Evolutionary conservation across 805 yeast genomes (phyloP), one percentile per base, ranked within the genome.

Genomic region (Lipomyces starkeyi): DNA sequence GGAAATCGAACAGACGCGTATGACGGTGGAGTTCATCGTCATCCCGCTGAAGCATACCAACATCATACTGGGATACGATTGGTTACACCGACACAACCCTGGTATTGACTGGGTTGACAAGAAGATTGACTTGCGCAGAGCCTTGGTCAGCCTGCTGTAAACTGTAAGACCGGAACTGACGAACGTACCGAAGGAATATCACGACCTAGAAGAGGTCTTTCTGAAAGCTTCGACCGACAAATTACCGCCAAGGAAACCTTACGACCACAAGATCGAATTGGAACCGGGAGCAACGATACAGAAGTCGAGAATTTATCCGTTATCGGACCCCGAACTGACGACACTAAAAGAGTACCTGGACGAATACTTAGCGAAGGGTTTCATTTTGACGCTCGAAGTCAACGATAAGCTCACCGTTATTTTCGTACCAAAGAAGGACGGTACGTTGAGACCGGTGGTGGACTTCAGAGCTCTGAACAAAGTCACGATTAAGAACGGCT

Each of bases 341-440:
- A 17, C 49, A 6, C 20, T 40, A 1, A 17, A 17, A 17, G 49
- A 40, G 22, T 40, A 40, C 22, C 22, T 40, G 8, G 49, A 40
- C 49, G 49, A 40, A n/a, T 11, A 11, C 2, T 11, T 35, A 35
- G 40, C 56, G 32, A 53, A 25, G 8, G 27, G 56, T 22, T 53
- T 53, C 56, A 53, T 53, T 53, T 7, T 32, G 17, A 3, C 3
- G 56, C 0, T 58, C 60, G n/a, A 22, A 0, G 2, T 49, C 54
- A 2, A 25, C 20, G 17, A 49, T 49, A 7, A 49, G 7, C 25
- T 9, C 54, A 1, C 72, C 74, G 6, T 56, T 72, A 0, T 71
- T 11, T 69, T 72, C 29, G 73, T 71, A 3, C 64, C 65, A 52
- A 71, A 72, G 62, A 67, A 71, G 58, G 72, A 71, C 59, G 71